Conservation (phyloP, 352 stramenopile genomes). For the Globisporangium yorkense region DNA sequence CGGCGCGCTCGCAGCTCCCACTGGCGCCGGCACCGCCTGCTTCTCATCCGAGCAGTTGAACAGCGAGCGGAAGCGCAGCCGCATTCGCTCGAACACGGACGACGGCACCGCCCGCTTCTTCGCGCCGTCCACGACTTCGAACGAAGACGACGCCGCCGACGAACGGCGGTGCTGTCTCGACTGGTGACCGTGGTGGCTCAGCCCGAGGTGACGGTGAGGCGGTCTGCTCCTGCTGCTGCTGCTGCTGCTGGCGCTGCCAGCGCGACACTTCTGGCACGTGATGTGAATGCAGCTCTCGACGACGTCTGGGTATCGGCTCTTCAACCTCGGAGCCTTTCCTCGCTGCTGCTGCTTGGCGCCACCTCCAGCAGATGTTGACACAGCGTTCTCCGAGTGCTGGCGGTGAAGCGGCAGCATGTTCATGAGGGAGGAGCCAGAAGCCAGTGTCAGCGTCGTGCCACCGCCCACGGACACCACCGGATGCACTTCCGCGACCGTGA, state of each 20-base stretch:
- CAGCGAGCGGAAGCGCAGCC: constrained; percentile 28
- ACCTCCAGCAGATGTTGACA: background rate
- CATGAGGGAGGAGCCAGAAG: background rate
- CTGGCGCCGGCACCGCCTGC: background rate
- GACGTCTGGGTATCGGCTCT: constrained; percentile 40
- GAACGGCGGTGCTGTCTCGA: background rate
- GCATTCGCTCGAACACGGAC: constrained; percentile 40
- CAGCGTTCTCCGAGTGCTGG: background rate
- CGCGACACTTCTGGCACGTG: constrained; percentile 44
- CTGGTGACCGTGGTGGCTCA: background rate
- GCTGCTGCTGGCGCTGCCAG: constrained; percentile 16
- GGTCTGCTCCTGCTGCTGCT: constrained; percentile 15
- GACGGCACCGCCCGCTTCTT: constrained; percentile 14
- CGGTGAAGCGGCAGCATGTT: constrained; percentile 1
- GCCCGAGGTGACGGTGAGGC: background rate
- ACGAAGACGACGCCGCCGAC: background rate
- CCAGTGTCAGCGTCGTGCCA: background rate
- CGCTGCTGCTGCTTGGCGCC: background rate
- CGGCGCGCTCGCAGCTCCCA: background rate
- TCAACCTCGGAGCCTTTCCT: constrained; percentile 20
- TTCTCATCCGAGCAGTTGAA: constrained; percentile 14
- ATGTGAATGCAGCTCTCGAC: constrained; percentile 70
- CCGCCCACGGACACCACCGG: constrained; percentile 4
- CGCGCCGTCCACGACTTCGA: background rate
- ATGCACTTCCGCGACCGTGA: constrained; percentile 30